These are phyloP conservation scores for Penicillium decumbens DNA, from an alignment of 2,329 filamentous ascomycete species.

Conservation along the genomic window DNA sequence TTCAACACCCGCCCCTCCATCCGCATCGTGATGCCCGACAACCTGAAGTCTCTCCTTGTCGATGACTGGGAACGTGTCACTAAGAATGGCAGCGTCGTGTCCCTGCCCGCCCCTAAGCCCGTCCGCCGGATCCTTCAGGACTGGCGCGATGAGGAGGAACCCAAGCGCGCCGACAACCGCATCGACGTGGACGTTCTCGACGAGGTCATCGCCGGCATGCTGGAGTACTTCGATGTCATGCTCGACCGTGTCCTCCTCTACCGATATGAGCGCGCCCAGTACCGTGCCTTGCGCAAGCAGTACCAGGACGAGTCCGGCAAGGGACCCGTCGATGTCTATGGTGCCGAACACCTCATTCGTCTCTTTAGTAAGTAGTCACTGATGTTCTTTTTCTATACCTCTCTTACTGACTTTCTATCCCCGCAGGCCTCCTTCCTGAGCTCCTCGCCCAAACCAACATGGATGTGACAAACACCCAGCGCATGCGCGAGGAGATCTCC, in stretches of 20 bases:
- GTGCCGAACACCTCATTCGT: slow-evolving; percentile 84
- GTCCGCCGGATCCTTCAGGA: slow-evolving; percentile 75
- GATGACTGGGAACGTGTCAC: slow-evolving; percentile 99
- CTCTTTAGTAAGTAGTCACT: slow-evolving; percentile 65
- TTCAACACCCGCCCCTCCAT: slow-evolving; percentile 82
- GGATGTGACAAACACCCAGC: slow-evolving; percentile 84
- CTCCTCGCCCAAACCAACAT: slow-evolving; percentile 97
- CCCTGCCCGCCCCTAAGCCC: slow-evolving; percentile 70
- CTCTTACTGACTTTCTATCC: slow-evolving; percentile 1
- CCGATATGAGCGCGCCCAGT: slow-evolving; percentile 87
- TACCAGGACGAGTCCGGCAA: slow-evolving; percentile 64
- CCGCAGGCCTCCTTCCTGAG: slow-evolving; percentile 78
- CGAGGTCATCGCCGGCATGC: slow-evolving; percentile 79
- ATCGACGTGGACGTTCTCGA: slow-evolving; percentile 75
- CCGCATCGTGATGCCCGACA: slow-evolving; percentile 79
- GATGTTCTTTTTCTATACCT: neutral
- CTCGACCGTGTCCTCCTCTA: slow-evolving; percentile 88
- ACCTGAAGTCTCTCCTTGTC: slow-evolving; percentile 84
- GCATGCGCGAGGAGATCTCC: slow-evolving; percentile 80
- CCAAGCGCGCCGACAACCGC: slow-evolving; percentile 57
- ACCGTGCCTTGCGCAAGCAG: slow-evolving; percentile 67
- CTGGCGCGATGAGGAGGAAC: slow-evolving; percentile 67
- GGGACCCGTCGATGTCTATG: slow-evolving; percentile 75
- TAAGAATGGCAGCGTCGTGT: slow-evolving; percentile 85
- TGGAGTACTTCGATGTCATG: slow-evolving; percentile 89